Evolutionary conservation across 331 rosid genomes (phyloP).

Genomic region (Ulmus americana): DNA sequence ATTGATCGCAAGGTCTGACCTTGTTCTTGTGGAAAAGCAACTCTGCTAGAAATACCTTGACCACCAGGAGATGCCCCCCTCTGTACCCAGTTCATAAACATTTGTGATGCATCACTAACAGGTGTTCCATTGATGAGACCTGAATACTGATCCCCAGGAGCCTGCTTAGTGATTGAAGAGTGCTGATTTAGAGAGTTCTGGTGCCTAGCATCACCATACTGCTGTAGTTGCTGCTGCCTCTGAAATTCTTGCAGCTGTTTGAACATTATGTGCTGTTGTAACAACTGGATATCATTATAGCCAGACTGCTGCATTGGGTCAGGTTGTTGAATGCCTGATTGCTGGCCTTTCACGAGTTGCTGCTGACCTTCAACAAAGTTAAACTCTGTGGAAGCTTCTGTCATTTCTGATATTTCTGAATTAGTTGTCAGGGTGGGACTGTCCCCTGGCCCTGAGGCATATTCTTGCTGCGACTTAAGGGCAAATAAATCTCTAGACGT

Average conservation of each 20-base stretch:
- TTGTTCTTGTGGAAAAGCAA: constrained; percentile 39
- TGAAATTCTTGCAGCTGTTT: constrained; percentile 52
- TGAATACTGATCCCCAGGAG: constrained; percentile 31
- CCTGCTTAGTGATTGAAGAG: constrained; percentile 40
- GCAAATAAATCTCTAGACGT: constrained; percentile 25
- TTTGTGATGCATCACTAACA: constrained; percentile 39
- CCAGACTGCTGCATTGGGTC: constrained; percentile 52
- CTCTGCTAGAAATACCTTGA: constrained; percentile 35
- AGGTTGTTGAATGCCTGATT: constrained; percentile 27
- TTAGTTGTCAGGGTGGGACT: constrained; percentile 58
- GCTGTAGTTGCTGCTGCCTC: constrained; percentile 51
- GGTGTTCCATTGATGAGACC: constrained; percentile 44
- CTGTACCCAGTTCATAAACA: constrained; percentile 43
- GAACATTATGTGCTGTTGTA: constrained; percentile 47
- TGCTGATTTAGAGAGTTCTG: constrained; percentile 41
- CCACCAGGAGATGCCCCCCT: constrained; percentile 33
- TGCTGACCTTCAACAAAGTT: constrained; percentile 40
- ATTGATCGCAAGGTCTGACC: constrained; percentile 31
- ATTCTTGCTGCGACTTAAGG: constrained; percentile 39
- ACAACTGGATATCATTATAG: constrained; percentile 43
- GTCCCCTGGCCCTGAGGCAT: constrained; percentile 46
- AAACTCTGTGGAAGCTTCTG: constrained; percentile 47
- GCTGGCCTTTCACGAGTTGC: constrained; percentile 39
- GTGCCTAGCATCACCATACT: constrained; percentile 40
- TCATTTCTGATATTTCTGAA: constrained; percentile 54